These are phyloP conservation scores for Suillus clintonianus DNA, from an alignment of 768 basidiomycete genomes.

Conservation along the genomic window DNA sequence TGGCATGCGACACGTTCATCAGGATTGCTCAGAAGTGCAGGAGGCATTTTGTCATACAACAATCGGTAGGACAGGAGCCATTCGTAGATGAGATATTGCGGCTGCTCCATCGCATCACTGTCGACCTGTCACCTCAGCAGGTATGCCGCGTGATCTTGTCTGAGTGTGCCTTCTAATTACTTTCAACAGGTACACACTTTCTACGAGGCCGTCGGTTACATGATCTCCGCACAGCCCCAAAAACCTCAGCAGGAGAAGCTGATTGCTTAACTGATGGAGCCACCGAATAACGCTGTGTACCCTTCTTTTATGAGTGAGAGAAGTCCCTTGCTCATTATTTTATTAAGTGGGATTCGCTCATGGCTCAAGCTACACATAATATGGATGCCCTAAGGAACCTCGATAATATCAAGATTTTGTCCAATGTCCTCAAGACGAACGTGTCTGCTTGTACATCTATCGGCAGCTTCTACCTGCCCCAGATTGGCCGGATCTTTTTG, in stretches of 20 bases:
- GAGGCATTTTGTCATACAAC: slow-evolving; percentile 98
- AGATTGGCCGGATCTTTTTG: slow-evolving; percentile 92
- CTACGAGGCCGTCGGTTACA: slow-evolving; percentile 98
- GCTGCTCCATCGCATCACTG: slow-evolving; percentile 88
- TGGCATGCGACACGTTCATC: slow-evolving; percentile 99
- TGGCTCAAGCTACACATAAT: slow-evolving; percentile 91
- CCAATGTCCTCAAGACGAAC: slow-evolving; percentile 97
- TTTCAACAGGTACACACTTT: slow-evolving; percentile 81
- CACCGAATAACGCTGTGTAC: slow-evolving; percentile 93
- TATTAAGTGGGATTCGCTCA: slow-evolving; percentile 90
- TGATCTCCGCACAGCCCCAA: slow-evolving; percentile 99
- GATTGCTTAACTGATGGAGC: slow-evolving; percentile 93
- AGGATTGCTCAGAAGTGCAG: slow-evolving; percentile 99
- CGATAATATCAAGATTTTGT: slow-evolving; percentile 97
- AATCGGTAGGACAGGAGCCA: slow-evolving; percentile 94
- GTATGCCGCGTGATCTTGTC: slow-evolving; percentile 16
- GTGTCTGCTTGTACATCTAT: slow-evolving; percentile 97
- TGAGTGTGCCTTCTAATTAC: slow-evolving; percentile 10
- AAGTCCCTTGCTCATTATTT: neutral
- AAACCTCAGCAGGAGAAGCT: slow-evolving; percentile 95
- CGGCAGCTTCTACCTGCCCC: slow-evolving; percentile 96
- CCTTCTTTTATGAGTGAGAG: neutral
- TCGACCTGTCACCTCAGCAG: slow-evolving; percentile 92
- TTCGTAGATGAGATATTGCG: slow-evolving; percentile 98
- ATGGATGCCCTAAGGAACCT: slow-evolving; percentile 88